Conservation (phyloP, 305 asterid species). For the Fraxinus baroniana region DNA sequence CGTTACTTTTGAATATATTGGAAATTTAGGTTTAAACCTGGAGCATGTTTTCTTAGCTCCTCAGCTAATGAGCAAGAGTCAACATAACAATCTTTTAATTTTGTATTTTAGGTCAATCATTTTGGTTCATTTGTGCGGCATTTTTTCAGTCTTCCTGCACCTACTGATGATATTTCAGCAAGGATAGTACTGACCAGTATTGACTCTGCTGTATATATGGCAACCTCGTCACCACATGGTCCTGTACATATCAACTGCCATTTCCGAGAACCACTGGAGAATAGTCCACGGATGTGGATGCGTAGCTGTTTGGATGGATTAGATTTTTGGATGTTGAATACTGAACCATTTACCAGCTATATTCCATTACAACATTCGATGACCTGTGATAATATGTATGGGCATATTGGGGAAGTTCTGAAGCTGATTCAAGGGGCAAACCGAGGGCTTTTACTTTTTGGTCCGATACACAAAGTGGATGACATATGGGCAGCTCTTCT, state of each 20-base stretch:
- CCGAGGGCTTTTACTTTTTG: conserved; percentile 70
- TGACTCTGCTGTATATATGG: conserved; percentile 72
- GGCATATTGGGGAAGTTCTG: conserved; percentile 55
- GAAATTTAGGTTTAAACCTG: neutral
- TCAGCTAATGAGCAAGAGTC: neutral
- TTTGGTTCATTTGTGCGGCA: conserved; percentile 79
- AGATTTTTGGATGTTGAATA: conserved; percentile 68
- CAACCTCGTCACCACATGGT: conserved; percentile 78
- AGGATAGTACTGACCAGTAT: conserved; percentile 83
- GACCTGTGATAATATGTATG: conserved; percentile 30
- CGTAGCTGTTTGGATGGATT: conserved; percentile 67
- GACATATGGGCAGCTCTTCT: conserved; percentile 96
- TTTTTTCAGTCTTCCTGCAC: conserved; percentile 73
- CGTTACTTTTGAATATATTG: conserved; percentile 1
- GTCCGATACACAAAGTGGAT: conserved; percentile 80
- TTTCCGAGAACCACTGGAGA: conserved; percentile 84
- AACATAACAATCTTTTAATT: conserved; percentile 8
- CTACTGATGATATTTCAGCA: conserved; percentile 77
- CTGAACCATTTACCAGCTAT: conserved; percentile 75
- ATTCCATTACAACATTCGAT: conserved; percentile 54
- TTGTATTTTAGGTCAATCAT: conserved; percentile 63
- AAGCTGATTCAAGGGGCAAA: conserved; percentile 67
- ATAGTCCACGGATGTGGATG: conserved; percentile 53
- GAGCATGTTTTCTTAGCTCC: neutral
- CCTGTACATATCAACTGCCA: conserved; percentile 96